Percentiles rank a stretch among this genome's conserved stretches.
phyloP scores from a whole-genome alignment of 768 basidiomycete genomes.

The Termitomyces sp. region DNA sequence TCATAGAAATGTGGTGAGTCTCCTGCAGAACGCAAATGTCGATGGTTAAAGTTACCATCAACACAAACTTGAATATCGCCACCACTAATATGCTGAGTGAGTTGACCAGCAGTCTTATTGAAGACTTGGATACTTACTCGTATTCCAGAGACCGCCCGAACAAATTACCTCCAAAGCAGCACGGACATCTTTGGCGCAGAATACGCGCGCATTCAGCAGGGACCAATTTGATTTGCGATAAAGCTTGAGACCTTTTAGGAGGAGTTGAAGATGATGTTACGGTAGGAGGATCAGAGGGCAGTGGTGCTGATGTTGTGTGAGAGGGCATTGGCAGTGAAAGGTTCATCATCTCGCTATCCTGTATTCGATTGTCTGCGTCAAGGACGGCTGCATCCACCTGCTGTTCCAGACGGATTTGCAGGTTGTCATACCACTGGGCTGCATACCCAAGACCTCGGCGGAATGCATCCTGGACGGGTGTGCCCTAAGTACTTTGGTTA shows the following conservation, averaged over 20 bases:
- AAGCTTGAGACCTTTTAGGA: background rate
- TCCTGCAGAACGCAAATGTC: too few species aligned
- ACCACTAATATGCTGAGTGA: background rate
- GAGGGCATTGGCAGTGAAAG: too few species aligned
- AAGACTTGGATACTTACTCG: background rate
- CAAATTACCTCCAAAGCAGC: conserved; percentile 14
- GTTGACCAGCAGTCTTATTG: background rate
- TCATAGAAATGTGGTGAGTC: conserved; percentile 10
- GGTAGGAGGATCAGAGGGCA: background rate
- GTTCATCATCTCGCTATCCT: conserved; percentile 10
- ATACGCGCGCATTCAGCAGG: conserved; percentile 11
- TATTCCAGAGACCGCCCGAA: conserved; percentile 18
- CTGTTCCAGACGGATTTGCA: background rate
- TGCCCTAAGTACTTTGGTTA: background rate
- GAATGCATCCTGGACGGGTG: conserved; percentile 3
- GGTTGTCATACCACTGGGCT: background rate
- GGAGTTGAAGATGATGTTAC: background rate
- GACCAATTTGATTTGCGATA: background rate
- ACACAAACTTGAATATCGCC: background rate
- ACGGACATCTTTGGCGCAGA: conserved; percentile 24
- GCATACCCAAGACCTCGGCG: background rate
- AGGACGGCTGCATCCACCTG: background rate
- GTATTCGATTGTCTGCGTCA: background rate
- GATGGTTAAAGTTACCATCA: too few species aligned
- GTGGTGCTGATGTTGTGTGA: too few species aligned